phyloP scores from a whole-genome alignment of 2,329 filamentous ascomycete species.

The Balansia obtecta region DNA sequence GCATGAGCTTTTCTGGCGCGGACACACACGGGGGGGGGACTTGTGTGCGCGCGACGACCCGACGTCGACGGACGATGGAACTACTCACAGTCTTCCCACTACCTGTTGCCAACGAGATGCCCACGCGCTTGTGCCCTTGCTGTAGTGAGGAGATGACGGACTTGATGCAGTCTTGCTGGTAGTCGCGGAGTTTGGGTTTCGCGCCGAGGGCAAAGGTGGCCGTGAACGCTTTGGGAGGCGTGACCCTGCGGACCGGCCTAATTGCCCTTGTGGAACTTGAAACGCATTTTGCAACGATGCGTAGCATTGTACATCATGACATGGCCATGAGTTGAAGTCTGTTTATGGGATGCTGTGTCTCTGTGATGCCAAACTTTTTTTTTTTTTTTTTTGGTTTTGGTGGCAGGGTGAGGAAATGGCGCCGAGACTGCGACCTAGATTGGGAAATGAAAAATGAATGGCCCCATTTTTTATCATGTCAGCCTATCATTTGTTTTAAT shows the following conservation, averaged over 20 bases:
- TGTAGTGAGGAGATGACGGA: conserved; percentile 59
- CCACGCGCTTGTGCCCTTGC: conserved; percentile 64
- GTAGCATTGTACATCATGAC: conserved; percentile 26
- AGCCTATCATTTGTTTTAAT: too few relatives aligned
- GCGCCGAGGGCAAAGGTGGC: conserved; percentile 10
- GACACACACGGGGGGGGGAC: not conserved
- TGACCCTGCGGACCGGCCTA: conserved; percentile 4
- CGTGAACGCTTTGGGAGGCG: conserved; percentile 13
- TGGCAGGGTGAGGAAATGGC: not conserved
- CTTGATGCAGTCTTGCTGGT: conserved; percentile 86
- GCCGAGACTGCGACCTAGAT: not conserved
- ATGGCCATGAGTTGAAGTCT: not conserved
- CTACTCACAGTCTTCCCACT: conserved; percentile 68
- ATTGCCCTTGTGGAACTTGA: conserved; percentile 10
- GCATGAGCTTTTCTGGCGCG: not conserved
- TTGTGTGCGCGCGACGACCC: too few relatives aligned
- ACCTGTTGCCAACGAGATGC: conserved; percentile 77
- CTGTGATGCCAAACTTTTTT: conserved; percentile 3
- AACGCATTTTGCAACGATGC: conserved; percentile 16
- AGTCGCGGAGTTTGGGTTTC: conserved; percentile 56
- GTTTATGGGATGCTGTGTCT: conserved; percentile 2
- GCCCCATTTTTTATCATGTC: conserved; percentile 5
- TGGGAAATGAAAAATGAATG: too few relatives aligned
- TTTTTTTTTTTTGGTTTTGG: too few relatives aligned
- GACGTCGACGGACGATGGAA: not conserved